Evolutionary conservation across 768 basidiomycete species (phyloP).

Genomic region (Auriscalpium vulgare): DNA sequence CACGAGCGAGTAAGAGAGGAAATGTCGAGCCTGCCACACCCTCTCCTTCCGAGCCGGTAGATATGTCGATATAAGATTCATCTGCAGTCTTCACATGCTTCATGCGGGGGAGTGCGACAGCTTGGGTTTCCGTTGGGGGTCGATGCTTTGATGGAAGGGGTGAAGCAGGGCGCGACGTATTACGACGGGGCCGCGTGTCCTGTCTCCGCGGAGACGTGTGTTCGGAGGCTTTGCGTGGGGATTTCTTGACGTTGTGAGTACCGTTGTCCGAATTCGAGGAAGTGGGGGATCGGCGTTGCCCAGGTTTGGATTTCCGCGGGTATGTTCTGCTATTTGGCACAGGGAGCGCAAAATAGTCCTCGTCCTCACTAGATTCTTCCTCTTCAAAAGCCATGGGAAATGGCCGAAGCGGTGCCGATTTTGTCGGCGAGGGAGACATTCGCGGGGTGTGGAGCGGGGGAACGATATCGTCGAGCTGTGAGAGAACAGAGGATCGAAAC

Average conservation of each 20-base stretch:
- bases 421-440: neutral
- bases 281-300: neutral
- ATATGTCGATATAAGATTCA: conserved; percentile 28
- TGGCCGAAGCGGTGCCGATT: neutral
- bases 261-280: neutral
- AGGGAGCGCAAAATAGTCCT: neutral
- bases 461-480: neutral
- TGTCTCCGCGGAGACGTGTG: conserved; percentile 18
- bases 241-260: conserved; percentile 15
- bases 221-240: conserved; percentile 22
- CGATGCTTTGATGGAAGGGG: neutral
- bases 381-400: conserved; percentile 1
- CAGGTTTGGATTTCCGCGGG: neutral
- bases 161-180: neutral
- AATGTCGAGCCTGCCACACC: conserved; percentile 4
- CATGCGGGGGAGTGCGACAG: neutral
- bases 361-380: conserved; percentile 6
- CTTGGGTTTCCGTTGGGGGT: no score
- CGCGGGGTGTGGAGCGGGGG: neutral
- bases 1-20: conserved; percentile 21
- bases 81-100: conserved; percentile 4
- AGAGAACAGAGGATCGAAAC: neutral
- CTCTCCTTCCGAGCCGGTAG: conserved; percentile 29
- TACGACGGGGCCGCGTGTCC: neutral
- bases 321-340: neutral